phyloP scores from a whole-genome alignment of 208 protist genomes.

The Leishmania guyanensis region DNA sequence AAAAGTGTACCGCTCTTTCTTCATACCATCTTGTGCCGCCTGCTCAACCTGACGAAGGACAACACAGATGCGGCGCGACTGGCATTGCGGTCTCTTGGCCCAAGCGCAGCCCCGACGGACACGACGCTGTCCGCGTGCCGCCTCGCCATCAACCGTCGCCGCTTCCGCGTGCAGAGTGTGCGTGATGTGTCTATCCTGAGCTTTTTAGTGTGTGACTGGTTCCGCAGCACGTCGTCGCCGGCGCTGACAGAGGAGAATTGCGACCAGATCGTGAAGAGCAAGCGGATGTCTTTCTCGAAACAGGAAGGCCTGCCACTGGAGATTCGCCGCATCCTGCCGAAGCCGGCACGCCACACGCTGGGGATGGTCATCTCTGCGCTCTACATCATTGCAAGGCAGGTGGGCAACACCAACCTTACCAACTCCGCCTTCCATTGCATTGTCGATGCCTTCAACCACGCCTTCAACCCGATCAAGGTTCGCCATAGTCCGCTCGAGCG shows the following conservation, averaged over 20 bases:
- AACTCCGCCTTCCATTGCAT: slow-evolving; percentile 66
- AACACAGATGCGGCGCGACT: slow-evolving; percentile 37
- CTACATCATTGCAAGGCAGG: slow-evolving; percentile 54
- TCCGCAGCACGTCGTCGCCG: slow-evolving; percentile 64
- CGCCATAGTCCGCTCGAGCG: slow-evolving; percentile 72
- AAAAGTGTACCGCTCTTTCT: slow-evolving; percentile 76
- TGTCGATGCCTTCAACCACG: slow-evolving; percentile 72
- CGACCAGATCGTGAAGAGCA: slow-evolving; percentile 63
- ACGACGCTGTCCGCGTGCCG: slow-evolving; percentile 55
- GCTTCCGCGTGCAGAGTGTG: slow-evolving; percentile 63
- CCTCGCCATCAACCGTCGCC: slow-evolving; percentile 77
- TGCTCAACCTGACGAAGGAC: slow-evolving; percentile 62
- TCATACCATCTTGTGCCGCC: slow-evolving; percentile 72
- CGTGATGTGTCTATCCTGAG: slow-evolving; percentile 62
- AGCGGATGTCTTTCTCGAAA: slow-evolving; percentile 40
- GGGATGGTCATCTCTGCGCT: slow-evolving; percentile 78
- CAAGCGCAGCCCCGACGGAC: slow-evolving; percentile 55
- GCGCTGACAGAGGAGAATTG: slow-evolving; percentile 61
- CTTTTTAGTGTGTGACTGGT: slow-evolving; percentile 86
- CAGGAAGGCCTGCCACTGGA: slow-evolving; percentile 38
- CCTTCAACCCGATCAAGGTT: slow-evolving; percentile 76
- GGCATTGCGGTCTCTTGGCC: slow-evolving; percentile 64
- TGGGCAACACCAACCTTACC: slow-evolving; percentile 38
- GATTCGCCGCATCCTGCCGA: slow-evolving; percentile 58
- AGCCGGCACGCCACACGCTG: slow-evolving; percentile 74